Evolutionary conservation across 176 grass and related monocot species (phyloP).

Genomic region (Phoenix roebelenii): DNA sequence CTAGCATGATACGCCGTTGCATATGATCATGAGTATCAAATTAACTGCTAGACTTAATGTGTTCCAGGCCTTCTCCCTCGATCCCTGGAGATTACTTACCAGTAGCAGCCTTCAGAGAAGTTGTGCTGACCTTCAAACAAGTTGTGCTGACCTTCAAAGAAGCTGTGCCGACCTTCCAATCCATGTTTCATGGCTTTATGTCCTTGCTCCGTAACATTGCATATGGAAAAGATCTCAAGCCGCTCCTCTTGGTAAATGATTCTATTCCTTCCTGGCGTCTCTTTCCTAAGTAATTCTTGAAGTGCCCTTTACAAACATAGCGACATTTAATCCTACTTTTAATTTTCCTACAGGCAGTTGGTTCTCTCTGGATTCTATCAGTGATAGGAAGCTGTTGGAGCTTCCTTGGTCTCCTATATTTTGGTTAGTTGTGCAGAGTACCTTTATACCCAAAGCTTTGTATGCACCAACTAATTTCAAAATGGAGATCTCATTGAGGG

Average conservation of each 20-base stretch:
- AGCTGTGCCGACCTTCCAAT: conserved; percentile 17
- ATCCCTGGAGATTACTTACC: conserved; percentile 43
- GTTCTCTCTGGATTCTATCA: conserved; percentile 43
- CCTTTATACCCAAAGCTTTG: neutral
- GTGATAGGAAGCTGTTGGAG: conserved; percentile 51
- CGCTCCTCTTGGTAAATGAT: conserved; percentile 43
- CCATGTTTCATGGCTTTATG: conserved; percentile 17
- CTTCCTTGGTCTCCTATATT: conserved; percentile 53
- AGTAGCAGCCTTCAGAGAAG: conserved; percentile 19
- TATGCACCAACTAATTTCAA: neutral
- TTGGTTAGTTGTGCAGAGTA: conserved; percentile 25
- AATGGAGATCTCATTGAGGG: neutral
- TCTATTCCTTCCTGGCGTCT: too few species aligned
- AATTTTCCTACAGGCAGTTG: conserved; percentile 22
- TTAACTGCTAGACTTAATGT: too few species aligned
- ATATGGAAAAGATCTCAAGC: conserved; percentile 53
- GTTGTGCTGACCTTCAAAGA: conserved; percentile 14
- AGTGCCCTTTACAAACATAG: neutral
- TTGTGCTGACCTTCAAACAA: conserved; percentile 13
- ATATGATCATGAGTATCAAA: too few species aligned
- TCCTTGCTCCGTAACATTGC: conserved; percentile 44
- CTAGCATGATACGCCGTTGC: too few species aligned
- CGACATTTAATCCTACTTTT: neutral
- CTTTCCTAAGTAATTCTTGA: neutral
- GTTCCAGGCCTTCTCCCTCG: conserved; percentile 38